Evolutionary conservation across 164 flowering plant species (phyloP).

Genomic region (Aristolochia fimbriata): DNA sequence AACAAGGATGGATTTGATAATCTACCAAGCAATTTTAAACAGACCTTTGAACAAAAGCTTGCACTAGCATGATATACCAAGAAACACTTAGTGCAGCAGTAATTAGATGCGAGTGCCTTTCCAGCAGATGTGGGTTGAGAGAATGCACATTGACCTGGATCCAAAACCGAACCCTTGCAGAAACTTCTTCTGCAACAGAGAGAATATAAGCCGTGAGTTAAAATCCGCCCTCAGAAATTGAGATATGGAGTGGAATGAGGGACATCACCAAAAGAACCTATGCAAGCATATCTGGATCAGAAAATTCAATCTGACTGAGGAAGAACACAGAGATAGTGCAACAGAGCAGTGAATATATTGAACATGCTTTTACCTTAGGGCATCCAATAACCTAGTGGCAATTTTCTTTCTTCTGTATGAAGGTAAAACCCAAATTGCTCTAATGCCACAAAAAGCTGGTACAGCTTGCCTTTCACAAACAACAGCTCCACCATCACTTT

Average conservation of each 20-base stretch:
- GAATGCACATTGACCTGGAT: too few species aligned
- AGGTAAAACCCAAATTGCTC: slow-evolving; percentile 77
- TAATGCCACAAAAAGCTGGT: slow-evolving; percentile 59
- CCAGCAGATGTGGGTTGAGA: too few species aligned
- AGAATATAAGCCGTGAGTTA: neutral
- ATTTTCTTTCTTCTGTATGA: slow-evolving; percentile 58
- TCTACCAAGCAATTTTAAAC: too few species aligned
- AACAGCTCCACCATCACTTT: too few species aligned
- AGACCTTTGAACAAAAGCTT: too few species aligned
- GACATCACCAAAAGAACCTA: too few species aligned
- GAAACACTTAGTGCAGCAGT: too few species aligned
- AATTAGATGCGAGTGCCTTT: too few species aligned
- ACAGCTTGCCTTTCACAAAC: slow-evolving; percentile 26
- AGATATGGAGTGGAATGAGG: too few species aligned
- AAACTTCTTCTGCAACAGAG: slow-evolving; percentile 51
- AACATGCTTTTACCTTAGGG: slow-evolving; percentile 35
- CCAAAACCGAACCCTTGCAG: too few species aligned
- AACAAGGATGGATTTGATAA: too few species aligned
- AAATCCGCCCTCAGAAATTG: neutral
- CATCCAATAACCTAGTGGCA: slow-evolving; percentile 65
- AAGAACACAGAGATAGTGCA: neutral
- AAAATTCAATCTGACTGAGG: neutral
- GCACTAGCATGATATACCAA: too few species aligned
- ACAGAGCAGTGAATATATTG: neutral
- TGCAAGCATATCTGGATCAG: neutral